phyloP scores from a whole-genome alignment of 192 early-diverging fungal genomes.

The Radiomyces spectabilis region DNA sequence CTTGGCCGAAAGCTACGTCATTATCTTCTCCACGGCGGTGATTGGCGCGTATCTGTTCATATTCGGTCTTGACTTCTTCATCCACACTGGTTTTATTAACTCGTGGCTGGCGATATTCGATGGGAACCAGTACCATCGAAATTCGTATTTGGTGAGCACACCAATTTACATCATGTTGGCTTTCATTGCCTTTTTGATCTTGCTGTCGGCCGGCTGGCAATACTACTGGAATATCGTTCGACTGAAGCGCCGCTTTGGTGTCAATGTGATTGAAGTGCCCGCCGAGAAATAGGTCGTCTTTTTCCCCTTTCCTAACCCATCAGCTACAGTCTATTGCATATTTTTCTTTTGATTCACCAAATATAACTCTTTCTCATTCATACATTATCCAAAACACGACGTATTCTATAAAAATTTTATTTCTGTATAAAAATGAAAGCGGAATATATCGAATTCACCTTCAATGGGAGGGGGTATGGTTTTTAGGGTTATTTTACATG shows the following conservation, averaged over 20 bases:
- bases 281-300: too few relatives aligned
- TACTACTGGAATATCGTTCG: conserved; percentile 28
- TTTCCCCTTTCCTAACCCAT: too few relatives aligned
- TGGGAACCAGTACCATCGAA: conserved; percentile 13
- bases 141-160: conserved; percentile 13
- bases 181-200: conserved; percentile 8
- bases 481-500: background rate
- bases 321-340: too few relatives aligned
- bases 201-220: conserved; percentile 20
- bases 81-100: conserved; percentile 45
- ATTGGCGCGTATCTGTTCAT: conserved; percentile 45
- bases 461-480: too few relatives aligned
- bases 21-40: conserved; percentile 41
- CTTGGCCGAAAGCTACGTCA: conserved; percentile 22
- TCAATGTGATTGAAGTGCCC: conserved; percentile 17
- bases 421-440: too few relatives aligned
- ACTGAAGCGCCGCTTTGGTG: conserved; percentile 21
- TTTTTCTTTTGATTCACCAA: too few relatives aligned
- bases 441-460: too few relatives aligned
- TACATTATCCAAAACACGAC: too few relatives aligned
- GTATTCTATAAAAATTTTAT: too few relatives aligned
- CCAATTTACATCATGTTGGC: conserved; percentile 19
- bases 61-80: conserved; percentile 46
- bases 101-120: conserved; percentile 19
- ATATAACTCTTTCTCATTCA: too few relatives aligned